Evolutionary conservation across 176 grass and related monocot species (phyloP), one percentile per base, ranked within the genome.

Genomic region (Eragrostis nindensis): DNA sequence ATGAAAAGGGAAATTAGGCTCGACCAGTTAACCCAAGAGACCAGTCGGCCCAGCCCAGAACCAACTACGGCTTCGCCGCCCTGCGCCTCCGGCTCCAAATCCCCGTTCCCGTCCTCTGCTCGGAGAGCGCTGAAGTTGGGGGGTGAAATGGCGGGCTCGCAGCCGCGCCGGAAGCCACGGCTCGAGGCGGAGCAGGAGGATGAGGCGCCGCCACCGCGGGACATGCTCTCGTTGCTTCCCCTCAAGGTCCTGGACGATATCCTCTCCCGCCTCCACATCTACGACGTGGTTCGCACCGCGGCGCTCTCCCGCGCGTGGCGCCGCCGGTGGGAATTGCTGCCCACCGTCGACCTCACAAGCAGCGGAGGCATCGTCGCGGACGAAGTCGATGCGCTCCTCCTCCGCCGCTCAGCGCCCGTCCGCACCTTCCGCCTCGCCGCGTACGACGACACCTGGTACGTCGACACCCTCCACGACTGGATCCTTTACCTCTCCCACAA

Each of bases 221-320:
- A 62, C 73, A 6, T 25, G 7, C 56, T 62, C 13, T 17, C 39
- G 4, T 17, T 22, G 1, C 74, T 76, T 3, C 55, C 74, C 40
- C 22, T 62, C 3, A 39, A 76, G 6, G n/a, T 76, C 16, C 39
- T 76, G 39, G 55, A 76, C 40, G 29, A 62, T 2, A 46, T 76
- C 40, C 74, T 76, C 56, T 76, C 40, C 56, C 55, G 56, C 56
- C 54, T 76, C 56, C 74, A 45, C 74, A 62, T 76, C 40, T 17
- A 46, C 74, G 56, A 44, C 7, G 22, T 62, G 14, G 74, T 76
- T n/a, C 55, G 74, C 74, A 76, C 74, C n/a, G 44, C 55, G 21
- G 40, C 15, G n/a, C 74, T 76, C n/a, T 62, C 74, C 39, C 74
- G 56, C 40, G 40, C 74, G 39, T 62, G 74, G 74, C 74, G 56